phyloP scores from a whole-genome alignment of 208 protist genomes.

The Acanthamoeba castellanii region DNA sequence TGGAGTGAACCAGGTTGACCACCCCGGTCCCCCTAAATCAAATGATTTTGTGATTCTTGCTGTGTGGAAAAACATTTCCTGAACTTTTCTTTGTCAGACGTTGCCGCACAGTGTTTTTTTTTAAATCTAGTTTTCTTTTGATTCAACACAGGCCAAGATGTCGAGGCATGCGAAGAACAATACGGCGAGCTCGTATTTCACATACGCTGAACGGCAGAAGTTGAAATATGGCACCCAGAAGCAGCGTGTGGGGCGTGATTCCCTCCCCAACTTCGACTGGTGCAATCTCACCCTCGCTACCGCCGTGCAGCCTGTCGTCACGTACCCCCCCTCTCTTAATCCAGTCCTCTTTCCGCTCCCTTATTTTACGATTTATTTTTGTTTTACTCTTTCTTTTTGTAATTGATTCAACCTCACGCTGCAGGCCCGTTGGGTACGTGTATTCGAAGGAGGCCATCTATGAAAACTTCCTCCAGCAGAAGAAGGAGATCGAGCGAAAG shows the following conservation, averaged over 20 bases:
- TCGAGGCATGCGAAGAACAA: constrained; percentile 67
- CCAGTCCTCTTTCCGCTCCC: no score
- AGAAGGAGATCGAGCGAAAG: constrained; percentile 35
- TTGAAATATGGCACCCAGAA: constrained; percentile 56
- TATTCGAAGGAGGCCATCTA: constrained; percentile 58
- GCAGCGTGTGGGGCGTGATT: constrained; percentile 33
- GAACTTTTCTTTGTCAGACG: no score
- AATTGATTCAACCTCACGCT: not conserved
- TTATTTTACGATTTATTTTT: not conserved
- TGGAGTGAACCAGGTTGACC: no score
- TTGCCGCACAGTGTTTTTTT: no score
- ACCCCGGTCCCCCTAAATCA: no score
- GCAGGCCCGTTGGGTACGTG: constrained; percentile 3
- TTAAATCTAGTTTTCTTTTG: not conserved
- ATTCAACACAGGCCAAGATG: not conserved
- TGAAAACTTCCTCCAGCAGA: constrained; percentile 41
- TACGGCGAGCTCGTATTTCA: constrained; percentile 56
- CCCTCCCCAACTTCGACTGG: constrained; percentile 42
- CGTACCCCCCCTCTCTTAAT: not conserved
- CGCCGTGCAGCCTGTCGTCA: constrained; percentile 23
- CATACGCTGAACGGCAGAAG: constrained; percentile 53
- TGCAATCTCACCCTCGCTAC: constrained; percentile 5
- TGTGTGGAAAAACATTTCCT: no score
- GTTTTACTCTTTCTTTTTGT: not conserved
- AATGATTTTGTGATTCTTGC: no score